phyloP scores from a whole-genome alignment of 495 filamentous ascomycete species.

The Aspergillus sclerotioniger region DNA sequence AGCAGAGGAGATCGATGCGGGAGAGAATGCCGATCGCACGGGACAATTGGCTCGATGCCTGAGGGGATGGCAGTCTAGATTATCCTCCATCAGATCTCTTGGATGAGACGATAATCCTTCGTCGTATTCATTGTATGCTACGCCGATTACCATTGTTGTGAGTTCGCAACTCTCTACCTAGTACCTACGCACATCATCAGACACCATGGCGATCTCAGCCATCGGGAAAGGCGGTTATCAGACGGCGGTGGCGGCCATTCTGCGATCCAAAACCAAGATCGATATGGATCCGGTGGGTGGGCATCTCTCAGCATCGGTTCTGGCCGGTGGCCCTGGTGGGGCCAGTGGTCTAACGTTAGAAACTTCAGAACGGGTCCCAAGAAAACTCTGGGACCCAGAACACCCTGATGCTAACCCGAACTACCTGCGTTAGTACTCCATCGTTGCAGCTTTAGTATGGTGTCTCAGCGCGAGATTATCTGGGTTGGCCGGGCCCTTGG shows the following conservation, averaged over 20 bases:
- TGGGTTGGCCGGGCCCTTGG: background rate
- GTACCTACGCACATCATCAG: no score
- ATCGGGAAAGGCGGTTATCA: background rate
- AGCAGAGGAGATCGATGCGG: constrained; percentile 10
- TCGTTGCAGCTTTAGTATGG: background rate
- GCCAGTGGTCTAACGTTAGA: background rate
- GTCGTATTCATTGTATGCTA: background rate
- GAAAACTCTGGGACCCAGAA: background rate
- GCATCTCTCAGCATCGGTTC: constrained; percentile 2
- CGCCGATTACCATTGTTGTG: background rate
- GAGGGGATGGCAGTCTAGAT: constrained; percentile 1
- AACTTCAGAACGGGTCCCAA: background rate
- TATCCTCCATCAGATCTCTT: background rate
- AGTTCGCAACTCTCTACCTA: no score
- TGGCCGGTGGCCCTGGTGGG: background rate
- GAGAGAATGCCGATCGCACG: constrained; percentile 16
- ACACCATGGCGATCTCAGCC: background rate
- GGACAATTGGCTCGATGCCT: constrained; percentile 3
- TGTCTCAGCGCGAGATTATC: background rate
- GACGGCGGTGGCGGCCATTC: background rate
- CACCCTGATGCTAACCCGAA: background rate
- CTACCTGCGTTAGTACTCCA: background rate
- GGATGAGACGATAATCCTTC: background rate
- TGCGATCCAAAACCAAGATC: background rate
- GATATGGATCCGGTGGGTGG: background rate